Evolutionary conservation across 306 rosid species (phyloP).

Genomic region (Senna siamea): DNA sequence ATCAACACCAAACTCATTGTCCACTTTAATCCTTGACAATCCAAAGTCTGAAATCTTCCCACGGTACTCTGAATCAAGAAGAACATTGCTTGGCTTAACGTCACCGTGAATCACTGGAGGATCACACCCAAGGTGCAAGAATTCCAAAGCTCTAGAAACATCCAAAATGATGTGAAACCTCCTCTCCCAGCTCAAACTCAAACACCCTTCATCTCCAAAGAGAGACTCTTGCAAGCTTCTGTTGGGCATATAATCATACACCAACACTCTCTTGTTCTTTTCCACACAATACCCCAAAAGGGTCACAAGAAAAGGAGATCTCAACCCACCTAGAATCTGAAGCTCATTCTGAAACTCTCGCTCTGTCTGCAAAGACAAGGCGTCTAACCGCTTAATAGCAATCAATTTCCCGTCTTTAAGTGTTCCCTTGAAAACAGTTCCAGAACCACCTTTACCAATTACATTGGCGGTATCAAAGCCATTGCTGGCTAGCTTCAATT

Average conservation of each 20-base stretch:
- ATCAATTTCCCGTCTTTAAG: conserved; percentile 78
- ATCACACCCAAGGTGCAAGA: conserved; percentile 89
- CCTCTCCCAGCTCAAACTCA: conserved; percentile 81
- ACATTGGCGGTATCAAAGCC: conserved; percentile 66
- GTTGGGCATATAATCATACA: conserved; percentile 89
- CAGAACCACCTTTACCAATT: conserved; percentile 97
- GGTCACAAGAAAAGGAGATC: conserved; percentile 86
- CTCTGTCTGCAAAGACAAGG: conserved; percentile 75
- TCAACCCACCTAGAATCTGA: conserved; percentile 94
- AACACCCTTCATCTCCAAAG: conserved; percentile 71
- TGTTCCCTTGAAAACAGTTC: conserved; percentile 84
- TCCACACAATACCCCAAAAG: conserved; percentile 93
- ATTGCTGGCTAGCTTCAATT: conserved; percentile 73
- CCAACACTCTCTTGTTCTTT: conserved; percentile 74
- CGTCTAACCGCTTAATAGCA: conserved; percentile 78
- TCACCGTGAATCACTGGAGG: conserved; percentile 98
- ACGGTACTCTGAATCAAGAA: conserved; percentile 70
- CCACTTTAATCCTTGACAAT: conserved; percentile 90
- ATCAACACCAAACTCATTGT: conserved; percentile 84
- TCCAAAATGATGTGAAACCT: conserved; percentile 78
- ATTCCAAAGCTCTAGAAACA: conserved; percentile 85
- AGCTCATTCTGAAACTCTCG: conserved; percentile 94
- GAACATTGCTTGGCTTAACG: conserved; percentile 88
- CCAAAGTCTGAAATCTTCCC: conserved; percentile 92
- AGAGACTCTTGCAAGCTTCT: conserved; percentile 90